Base-by-base conservation (phyloP, 257 asterid species). In the Knoxia roxburghii region DNA sequence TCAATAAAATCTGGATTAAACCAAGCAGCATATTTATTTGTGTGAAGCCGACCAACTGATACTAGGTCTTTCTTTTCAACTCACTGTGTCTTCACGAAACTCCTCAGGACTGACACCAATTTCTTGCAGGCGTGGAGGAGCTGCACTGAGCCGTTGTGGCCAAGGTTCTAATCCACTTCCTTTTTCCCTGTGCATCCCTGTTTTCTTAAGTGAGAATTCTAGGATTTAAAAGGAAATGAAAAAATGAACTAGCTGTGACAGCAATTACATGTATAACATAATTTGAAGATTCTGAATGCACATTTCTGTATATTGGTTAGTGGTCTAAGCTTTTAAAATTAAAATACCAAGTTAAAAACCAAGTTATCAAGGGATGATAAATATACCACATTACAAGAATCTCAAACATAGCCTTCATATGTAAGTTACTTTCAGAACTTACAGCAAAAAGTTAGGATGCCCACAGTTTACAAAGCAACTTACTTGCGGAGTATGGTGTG, bases 121-220 rank as follows among this genome's bases (percentile, higher is more conserved):
- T 79, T 92, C 98, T 72, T 43, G 83, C 71, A 89, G 67, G 59
- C 96, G 96, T 12, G 95, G 95, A 17, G 98, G 89, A 7, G 89
- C 68, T 49, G 90, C 79, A 50, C 72, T 77, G 74, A 93, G 96
- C 87, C 98, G 82, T 45, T 21, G 81, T 43, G 98, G 98, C 98
- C 97, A 92, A 69, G 97, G 93, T 77, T 80, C 79, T 58, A 92
- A 77, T 77, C 90, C 94, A 41, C 86, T 85, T 59, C 95, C 92
- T 77, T 78, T 90, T 41, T 72, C 93, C 80, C 54, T 79, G 64
- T 93, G 95, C 89, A 86, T 81, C 82, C 83, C 97, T 93, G 80
- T 68, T 67, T 59, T 64, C 69, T 20, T 73, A 68, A 40, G 50
- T 40, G 43, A n/a, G 55, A 0, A 37, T 40, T 30, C 14, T 4